Evolutionary conservation across 345 rosid genomes (phyloP).

Genomic region (Microthlaspi erraticum): DNA sequence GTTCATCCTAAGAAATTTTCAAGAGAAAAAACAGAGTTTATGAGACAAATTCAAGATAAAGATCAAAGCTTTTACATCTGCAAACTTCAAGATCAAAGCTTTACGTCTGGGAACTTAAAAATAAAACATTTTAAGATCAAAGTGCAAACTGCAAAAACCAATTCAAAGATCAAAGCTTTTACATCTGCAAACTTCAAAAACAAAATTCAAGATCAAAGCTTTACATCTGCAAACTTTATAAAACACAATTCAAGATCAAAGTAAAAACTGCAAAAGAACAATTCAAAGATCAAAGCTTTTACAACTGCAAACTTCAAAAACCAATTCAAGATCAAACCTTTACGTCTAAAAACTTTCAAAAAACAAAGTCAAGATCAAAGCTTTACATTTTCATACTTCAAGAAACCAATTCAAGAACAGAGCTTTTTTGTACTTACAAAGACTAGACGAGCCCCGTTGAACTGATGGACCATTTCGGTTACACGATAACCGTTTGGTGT

Average conservation of each 20-base stretch:
- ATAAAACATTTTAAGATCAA: too few species aligned
- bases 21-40: slow-evolving; percentile 8
- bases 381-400: too few species aligned
- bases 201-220: neutral
- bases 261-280: too few species aligned
- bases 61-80: neutral
- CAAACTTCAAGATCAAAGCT: slow-evolving; percentile 1
- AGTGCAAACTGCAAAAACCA: neutral
- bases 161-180: neutral
- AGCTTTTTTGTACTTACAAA: slow-evolving; percentile 58
- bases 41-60: neutral
- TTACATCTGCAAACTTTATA: too few species aligned
- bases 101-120: too few species aligned
- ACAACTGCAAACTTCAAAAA: neutral
- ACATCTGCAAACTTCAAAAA: too few species aligned
- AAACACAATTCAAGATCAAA: too few species aligned
- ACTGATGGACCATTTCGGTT: slow-evolving; percentile 65
- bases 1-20: slow-evolving; percentile 62
- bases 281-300: too few species aligned
- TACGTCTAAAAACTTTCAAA: too few species aligned
- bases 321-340: neutral
- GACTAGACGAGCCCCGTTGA: slow-evolving; percentile 58
- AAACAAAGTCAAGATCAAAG: neutral
- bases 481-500: slow-evolving; percentile 90
- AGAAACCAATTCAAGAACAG: too few species aligned